phyloP scores from a whole-genome alignment of 345 rosid genomes.

The Eucalyptus tenuipes region DNA sequence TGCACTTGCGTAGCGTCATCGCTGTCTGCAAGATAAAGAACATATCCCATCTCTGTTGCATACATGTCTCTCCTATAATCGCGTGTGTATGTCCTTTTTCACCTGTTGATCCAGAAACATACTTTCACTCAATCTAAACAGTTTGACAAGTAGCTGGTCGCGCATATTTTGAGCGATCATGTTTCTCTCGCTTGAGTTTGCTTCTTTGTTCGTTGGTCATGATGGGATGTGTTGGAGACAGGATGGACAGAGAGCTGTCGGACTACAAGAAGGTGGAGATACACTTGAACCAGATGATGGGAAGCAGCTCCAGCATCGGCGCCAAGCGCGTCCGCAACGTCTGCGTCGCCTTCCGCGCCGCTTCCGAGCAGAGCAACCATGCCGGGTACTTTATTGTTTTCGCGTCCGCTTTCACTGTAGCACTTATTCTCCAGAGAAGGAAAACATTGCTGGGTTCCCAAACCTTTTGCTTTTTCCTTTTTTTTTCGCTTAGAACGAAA shows the following conservation, averaged over 20 bases:
- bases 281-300: conserved; percentile 88
- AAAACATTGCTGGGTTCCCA: neutral
- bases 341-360: conserved; percentile 66
- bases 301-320: conserved; percentile 97
- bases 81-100: neutral
- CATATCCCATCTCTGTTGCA: neutral
- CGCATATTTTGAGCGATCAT: neutral
- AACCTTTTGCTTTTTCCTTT: neutral
- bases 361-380: conserved; percentile 74
- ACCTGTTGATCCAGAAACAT: neutral
- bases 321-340: conserved; percentile 22
- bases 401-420: neutral
- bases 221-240: conserved; percentile 4
- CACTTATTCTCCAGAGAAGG: neutral
- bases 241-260: conserved; percentile 63
- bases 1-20: neutral
- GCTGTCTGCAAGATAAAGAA: neutral
- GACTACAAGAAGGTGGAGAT: conserved; percentile 80
- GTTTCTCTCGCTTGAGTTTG: neutral
- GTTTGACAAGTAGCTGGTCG: neutral
- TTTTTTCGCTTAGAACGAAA: neutral
- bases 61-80: neutral
- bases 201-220: neutral
- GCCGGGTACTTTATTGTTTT: conserved; percentile 29
- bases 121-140: neutral